phyloP scores from a whole-genome alignment of 176 grass and related monocot genomes.

The Alopecurus myosuroides region DNA sequence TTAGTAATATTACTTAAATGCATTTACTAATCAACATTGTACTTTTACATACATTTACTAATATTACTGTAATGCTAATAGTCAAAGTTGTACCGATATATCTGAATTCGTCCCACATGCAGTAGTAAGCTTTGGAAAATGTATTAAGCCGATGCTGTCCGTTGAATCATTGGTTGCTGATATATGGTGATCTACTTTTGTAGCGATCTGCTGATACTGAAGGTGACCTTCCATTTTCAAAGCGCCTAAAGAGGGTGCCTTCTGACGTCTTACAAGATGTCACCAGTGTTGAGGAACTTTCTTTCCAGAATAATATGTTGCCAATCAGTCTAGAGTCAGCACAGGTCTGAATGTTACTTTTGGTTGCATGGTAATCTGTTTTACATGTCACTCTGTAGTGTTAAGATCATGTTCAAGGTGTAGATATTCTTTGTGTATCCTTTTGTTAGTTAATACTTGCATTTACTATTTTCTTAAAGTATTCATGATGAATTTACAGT shows the following conservation, averaged over 20 bases:
- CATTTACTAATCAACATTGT: not conserved
- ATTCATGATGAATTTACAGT: not conserved
- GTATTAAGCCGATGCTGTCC: not conserved
- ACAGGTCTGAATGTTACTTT: slow-evolving; percentile 44
- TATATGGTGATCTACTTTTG: slow-evolving; percentile 19
- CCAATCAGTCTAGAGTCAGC: slow-evolving; percentile 71
- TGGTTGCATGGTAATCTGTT: slow-evolving; percentile 6
- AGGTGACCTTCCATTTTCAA: slow-evolving; percentile 62
- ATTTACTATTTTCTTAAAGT: not conserved
- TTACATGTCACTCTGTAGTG: not conserved
- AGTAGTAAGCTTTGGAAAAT: not conserved
- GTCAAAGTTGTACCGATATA: not conserved
- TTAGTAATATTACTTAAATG: not conserved
- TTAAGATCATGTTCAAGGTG: not conserved
- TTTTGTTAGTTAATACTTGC: slow-evolving; percentile 10
- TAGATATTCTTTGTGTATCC: not conserved
- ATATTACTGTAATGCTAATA: not conserved
- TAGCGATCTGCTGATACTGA: slow-evolving; percentile 63
- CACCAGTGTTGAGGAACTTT: slow-evolving; percentile 86
- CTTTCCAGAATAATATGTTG: slow-evolving; percentile 55
- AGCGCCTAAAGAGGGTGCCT: slow-evolving; percentile 63
- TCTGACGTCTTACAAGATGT: slow-evolving; percentile 89
- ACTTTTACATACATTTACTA: not conserved
- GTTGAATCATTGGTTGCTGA: slow-evolving; percentile 22
- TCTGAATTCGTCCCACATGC: slow-evolving; percentile 4